These are phyloP conservation scores for Pezicula neosporulosa DNA, from an alignment of 2,329 filamentous ascomycete genomes.

Conservation along the genomic window DNA sequence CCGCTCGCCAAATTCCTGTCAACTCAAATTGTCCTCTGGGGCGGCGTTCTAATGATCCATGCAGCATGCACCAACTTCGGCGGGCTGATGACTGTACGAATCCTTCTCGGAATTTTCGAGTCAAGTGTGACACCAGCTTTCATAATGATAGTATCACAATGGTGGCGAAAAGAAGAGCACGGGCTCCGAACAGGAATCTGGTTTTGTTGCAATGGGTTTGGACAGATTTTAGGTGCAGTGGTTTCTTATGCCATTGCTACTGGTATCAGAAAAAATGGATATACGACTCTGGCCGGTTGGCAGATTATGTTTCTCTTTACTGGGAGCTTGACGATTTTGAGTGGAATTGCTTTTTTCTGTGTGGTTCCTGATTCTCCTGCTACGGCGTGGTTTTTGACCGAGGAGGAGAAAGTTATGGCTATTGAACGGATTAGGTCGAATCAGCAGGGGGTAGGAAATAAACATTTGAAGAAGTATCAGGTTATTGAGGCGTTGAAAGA, in stretches of 20 bases:
- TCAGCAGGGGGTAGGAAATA: conserved; percentile 25
- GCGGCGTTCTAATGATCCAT: conserved; percentile 48
- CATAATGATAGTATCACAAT: conserved; percentile 61
- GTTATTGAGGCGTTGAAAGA: conserved; percentile 37
- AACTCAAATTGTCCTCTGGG: conserved; percentile 56
- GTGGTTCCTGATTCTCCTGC: conserved; percentile 35
- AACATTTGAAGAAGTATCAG: conserved; percentile 45
- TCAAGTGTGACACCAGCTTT: conserved; percentile 64
- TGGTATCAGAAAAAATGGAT: neutral
- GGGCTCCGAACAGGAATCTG: neutral
- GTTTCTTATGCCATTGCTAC: conserved; percentile 1
- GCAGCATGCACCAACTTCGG: conserved; percentile 56
- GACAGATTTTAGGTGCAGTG: neutral
- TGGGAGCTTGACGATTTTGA: neutral
- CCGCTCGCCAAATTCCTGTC: conserved; percentile 60
- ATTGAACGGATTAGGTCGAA: conserved; percentile 43
- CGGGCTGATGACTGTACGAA: conserved; percentile 57
- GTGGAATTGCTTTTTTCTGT: neutral
- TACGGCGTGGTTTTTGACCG: conserved; percentile 50
- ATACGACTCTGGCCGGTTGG: neutral
- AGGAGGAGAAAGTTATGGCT: conserved; percentile 45
- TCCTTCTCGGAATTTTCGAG: conserved; percentile 64
- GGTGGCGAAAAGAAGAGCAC: conserved; percentile 67
- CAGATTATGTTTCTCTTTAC: conserved; percentile 1
- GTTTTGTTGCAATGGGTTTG: conserved; percentile 1